Evolutionary conservation across 2,329 filamentous ascomycete genomes (phyloP), one percentile per base, ranked within the genome.

Genomic region (Cladobotryum mycophilum): DNA sequence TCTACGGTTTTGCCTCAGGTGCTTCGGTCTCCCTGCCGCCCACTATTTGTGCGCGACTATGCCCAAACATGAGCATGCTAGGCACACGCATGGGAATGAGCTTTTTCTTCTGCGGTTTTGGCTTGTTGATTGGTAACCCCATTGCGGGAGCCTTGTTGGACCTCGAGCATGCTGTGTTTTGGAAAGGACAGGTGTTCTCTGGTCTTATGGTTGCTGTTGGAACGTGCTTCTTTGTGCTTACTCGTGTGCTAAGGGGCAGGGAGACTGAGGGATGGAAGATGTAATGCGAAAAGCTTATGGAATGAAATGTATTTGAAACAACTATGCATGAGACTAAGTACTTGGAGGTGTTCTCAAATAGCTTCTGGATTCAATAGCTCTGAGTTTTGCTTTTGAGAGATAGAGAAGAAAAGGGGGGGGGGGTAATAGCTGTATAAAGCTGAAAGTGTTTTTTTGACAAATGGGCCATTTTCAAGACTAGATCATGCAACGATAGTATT

Each of bases 51-150:
- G 36, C 41, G 15, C 14, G 15, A 4, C 36, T 35, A 7, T 30
- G 37, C 6, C 18, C 44, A n/a, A 41, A 42, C 11, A 12, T 38
- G 6, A 17, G 25, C 3, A n/a, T 37, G 7, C n/a, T 51, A 6
- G 49, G 49, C 8, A 51, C 49, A 3, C 44, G 49, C 14, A 13
- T 51, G 12, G 49, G 49, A 3, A 51, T 51, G 49, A n/a, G 13
- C 5, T 51, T 51, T 37, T 9, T 35, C 6, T 41, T 51, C 11
- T 34, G 40, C 13, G 44, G 44, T 8, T 2, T 47, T 11, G 40
- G 36, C 1, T 17, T 51, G 12, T 44, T 51, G 20, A 17, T 51
- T 5, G 49, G 49, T 8, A 51, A 37, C 18, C 49, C 49, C 11
- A 51, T 51, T 17, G 49, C 38, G 11, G 49, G 49, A 7, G 49